Evolutionary conservation across 768 basidiomycete genomes (phyloP).

Genomic region (Auricularia sp.): DNA sequence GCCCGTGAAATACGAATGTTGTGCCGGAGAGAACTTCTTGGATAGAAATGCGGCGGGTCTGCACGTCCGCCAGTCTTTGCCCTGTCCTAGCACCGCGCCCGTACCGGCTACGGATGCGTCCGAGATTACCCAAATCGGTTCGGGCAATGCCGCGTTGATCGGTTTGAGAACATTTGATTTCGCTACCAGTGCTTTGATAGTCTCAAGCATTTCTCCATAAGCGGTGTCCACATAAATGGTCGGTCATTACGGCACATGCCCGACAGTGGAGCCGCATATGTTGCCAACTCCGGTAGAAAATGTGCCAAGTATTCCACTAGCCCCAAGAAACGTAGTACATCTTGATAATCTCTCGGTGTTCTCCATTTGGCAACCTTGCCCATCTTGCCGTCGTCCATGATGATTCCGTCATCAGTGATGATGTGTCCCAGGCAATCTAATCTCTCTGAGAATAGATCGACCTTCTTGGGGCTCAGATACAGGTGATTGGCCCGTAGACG

Average conservation of each 20-base stretch:
- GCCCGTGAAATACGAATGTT: not conserved
- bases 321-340: conserved; percentile 32
- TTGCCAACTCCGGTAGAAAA: conserved; percentile 27
- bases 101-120: not conserved
- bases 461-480: conserved; percentile 27
- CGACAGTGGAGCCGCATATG: conserved; percentile 24
- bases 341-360: conserved; percentile 23
- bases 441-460: conserved; percentile 20
- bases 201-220: conserved; percentile 19
- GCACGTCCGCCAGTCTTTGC: not conserved
- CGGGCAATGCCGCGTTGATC: not conserved
- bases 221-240: conserved; percentile 19
- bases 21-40: not conserved
- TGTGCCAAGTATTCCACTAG: conserved; percentile 29
- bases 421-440: conserved; percentile 33
- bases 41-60: not conserved
- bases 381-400: conserved; percentile 30
- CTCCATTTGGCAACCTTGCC: conserved; percentile 24
- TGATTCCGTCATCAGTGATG: conserved; percentile 30
- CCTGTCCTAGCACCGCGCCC: not conserved
- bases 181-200: conserved; percentile 11
- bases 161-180: conserved; percentile 1
- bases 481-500: conserved; percentile 20
- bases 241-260: conserved; percentile 19
- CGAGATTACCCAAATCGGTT: not conserved